phyloP scores from a whole-genome alignment of 257 asterid genomes.

The Galeopsis tetrahit region DNA sequence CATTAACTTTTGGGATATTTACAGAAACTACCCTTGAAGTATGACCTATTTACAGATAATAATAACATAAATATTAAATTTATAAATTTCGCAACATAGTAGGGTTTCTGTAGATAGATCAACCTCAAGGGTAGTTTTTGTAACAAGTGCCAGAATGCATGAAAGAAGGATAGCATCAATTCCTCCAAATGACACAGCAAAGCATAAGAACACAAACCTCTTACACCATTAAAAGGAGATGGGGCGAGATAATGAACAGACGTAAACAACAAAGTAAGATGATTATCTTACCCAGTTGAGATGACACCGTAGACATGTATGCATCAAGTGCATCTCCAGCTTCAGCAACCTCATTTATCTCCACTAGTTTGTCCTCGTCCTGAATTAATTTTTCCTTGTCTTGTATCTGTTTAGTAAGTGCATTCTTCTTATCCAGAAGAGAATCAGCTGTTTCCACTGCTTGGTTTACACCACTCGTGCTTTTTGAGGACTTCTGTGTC shows the following conservation, averaged over 20 bases:
- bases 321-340: conserved; percentile 96
- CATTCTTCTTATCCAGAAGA: conserved; percentile 91
- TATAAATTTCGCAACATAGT: neutral
- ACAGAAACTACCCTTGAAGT: conserved; percentile 3
- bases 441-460: conserved; percentile 95
- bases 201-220: neutral
- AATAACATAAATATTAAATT: neutral
- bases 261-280: conserved; percentile 9
- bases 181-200: neutral
- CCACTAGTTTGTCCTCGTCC: conserved; percentile 52
- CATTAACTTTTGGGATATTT: neutral
- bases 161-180: neutral
- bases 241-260: conserved; percentile 9
- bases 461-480: conserved; percentile 64
- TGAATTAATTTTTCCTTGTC: conserved; percentile 60
- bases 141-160: conserved; percentile 1
- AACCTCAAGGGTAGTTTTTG: neutral
- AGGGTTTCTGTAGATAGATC: neutral
- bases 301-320: conserved; percentile 88
- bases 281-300: conserved; percentile 76
- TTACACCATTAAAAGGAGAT: conserved; percentile 5
- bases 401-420: conserved; percentile 63
- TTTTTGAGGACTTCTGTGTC: conserved; percentile 66
- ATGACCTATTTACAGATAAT: neutral
- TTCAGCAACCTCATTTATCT: conserved; percentile 48